Evolutionary conservation across 2,329 filamentous ascomycete species (phyloP).

Genomic region (Lithohypha guttulata): DNA sequence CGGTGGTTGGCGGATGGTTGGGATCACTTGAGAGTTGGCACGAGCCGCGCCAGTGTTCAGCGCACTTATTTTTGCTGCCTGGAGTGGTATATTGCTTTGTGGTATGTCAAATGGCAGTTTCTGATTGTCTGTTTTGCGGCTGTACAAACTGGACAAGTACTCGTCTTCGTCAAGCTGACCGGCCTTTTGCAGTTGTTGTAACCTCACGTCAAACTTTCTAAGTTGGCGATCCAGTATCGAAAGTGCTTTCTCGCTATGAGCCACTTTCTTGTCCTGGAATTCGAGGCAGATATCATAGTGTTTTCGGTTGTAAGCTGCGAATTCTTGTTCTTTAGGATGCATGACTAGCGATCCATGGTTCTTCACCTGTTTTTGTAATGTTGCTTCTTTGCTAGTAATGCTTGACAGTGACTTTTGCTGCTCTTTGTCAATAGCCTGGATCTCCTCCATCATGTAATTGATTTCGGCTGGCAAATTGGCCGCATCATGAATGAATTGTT

Average conservation of each 20-base stretch:
- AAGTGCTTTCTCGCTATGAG: slow-evolving; percentile 49
- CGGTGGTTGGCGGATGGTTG: slow-evolving; percentile 25
- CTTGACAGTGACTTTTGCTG: slow-evolving; percentile 47
- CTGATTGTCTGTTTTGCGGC: slow-evolving; percentile 37
- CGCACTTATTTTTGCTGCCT: slow-evolving; percentile 46
- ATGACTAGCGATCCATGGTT: slow-evolving; percentile 49
- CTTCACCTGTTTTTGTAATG: slow-evolving; percentile 57
- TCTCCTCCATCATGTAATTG: slow-evolving; percentile 55
- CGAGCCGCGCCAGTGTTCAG: slow-evolving; percentile 43
- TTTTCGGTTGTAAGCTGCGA: slow-evolving; percentile 46
- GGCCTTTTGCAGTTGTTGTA: slow-evolving; percentile 48
- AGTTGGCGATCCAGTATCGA: slow-evolving; percentile 52
- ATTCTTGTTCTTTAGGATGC: slow-evolving; percentile 54
- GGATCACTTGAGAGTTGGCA: slow-evolving; percentile 36
- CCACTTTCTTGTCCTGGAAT: slow-evolving; percentile 53
- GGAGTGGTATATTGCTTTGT: slow-evolving; percentile 40
- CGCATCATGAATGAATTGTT: slow-evolving; percentile 56
- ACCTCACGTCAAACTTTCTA: slow-evolving; percentile 51
- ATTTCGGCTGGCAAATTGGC: slow-evolving; percentile 54
- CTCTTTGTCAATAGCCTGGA: slow-evolving; percentile 52
- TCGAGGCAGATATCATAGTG: slow-evolving; percentile 48
- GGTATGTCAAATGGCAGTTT: slow-evolving; percentile 40
- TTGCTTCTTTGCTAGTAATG: slow-evolving; percentile 48
- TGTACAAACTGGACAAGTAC: slow-evolving; percentile 48
- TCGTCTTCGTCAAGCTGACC: slow-evolving; percentile 50